Percentiles rank a stretch among this genome's conserved stretches.
Evolutionary conservation across 257 asterid genomes (phyloP).

Genomic region (Solanum habrochaites): DNA sequence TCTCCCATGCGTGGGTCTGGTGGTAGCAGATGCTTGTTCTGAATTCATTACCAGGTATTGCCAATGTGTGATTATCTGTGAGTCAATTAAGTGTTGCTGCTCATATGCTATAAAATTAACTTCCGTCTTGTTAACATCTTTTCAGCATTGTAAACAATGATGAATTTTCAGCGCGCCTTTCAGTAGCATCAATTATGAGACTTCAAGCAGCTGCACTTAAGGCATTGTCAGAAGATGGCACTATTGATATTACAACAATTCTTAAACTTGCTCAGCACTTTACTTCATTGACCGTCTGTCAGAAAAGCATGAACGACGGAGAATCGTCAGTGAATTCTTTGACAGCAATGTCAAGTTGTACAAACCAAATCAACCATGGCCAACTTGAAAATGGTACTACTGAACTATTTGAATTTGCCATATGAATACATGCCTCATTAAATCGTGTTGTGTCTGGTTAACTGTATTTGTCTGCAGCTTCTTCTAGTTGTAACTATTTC

Average conservation of each 20-base stretch:
- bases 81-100: not conserved
- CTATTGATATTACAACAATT: constrained; percentile 2
- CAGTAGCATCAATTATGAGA: constrained; percentile 22
- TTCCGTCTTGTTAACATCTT: not conserved
- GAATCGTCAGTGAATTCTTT: not conserved
- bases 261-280: constrained; percentile 5
- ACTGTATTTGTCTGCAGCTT: not conserved
- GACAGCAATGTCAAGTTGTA: not conserved
- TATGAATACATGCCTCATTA: not conserved
- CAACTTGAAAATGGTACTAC: not conserved
- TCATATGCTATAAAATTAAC: not conserved
- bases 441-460: not conserved
- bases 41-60: constrained; percentile 19
- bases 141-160: constrained; percentile 16
- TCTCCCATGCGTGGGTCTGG: constrained; percentile 19
- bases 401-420: not conserved
- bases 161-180: constrained; percentile 25
- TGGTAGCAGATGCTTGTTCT: constrained; percentile 17
- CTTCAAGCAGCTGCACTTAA: constrained; percentile 22
- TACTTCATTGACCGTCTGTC: not conserved
- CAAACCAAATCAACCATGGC: not conserved
- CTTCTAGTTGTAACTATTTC: not conserved
- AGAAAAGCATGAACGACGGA: not conserved
- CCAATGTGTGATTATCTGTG: not conserved
- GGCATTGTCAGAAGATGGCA: constrained; percentile 9